Evolutionary conservation across 257 asterid species (phyloP).

Genomic region (Nicotiana paniculata): DNA sequence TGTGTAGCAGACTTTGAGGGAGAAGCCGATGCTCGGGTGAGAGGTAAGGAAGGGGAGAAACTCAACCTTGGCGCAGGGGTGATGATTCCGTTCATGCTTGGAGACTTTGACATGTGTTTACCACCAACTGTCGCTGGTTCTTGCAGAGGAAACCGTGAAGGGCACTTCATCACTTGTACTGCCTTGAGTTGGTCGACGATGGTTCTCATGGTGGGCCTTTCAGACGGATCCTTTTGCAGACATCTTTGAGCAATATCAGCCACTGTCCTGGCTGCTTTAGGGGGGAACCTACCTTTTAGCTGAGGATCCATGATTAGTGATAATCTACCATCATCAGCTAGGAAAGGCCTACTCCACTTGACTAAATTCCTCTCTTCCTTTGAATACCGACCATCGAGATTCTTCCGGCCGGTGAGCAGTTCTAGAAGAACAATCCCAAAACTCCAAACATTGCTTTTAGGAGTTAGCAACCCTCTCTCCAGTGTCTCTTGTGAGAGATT

Average conservation of each 20-base stretch:
- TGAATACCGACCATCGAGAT: conserved; percentile 60
- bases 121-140: conserved; percentile 65
- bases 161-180: conserved; percentile 69
- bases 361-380: conserved; percentile 86
- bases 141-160: conserved; percentile 80
- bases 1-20: conserved; percentile 29
- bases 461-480: conserved; percentile 80
- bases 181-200: conserved; percentile 65
- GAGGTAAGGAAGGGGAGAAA: conserved; percentile 46
- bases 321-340: conserved; percentile 74
- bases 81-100: conserved; percentile 71
- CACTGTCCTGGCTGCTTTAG: conserved; percentile 72
- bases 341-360: conserved; percentile 83
- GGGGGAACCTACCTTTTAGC: conserved; percentile 79
- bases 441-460: conserved; percentile 94
- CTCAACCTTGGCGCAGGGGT: conserved; percentile 41
- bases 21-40: conserved; percentile 34
- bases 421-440: conserved; percentile 86
- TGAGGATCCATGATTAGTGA: conserved; percentile 91
- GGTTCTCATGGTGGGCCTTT: conserved; percentile 90
- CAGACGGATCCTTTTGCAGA: conserved; percentile 77
- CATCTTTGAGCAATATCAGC: conserved; percentile 86
- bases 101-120: conserved; percentile 63
- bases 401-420: conserved; percentile 84
- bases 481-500: conserved; percentile 79